A percentile compares a stretch with the other conserved stretches of the same genome.
Conservation (phyloP, 2,329 filamentous ascomycete species). For the Calonectria pteridis region DNA sequence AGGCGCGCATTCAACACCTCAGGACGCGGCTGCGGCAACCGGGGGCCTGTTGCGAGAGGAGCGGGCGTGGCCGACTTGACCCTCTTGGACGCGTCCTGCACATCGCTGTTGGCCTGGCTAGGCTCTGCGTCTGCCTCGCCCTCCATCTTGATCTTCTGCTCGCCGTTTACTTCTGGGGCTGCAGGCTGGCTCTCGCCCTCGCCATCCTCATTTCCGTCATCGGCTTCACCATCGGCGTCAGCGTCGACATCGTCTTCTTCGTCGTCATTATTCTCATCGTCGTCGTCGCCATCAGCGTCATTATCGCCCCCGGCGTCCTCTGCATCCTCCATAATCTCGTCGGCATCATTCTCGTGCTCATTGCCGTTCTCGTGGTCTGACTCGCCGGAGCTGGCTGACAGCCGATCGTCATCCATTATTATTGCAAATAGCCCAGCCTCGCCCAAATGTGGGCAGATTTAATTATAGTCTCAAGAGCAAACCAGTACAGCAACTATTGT, state of each 20-base stretch:
- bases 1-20: slow-evolving; percentile 83
- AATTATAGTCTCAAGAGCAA: not conserved
- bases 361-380: slow-evolving; percentile 49
- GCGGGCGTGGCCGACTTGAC: slow-evolving; percentile 47
- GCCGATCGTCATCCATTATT: slow-evolving; percentile 39
- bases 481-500: not conserved
- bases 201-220: slow-evolving; percentile 44
- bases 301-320: slow-evolving; percentile 56
- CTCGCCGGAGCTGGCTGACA: slow-evolving; percentile 40
- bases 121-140: slow-evolving; percentile 31
- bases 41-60: slow-evolving; percentile 33
- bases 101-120: slow-evolving; percentile 53
- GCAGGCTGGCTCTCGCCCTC: slow-evolving; percentile 47
- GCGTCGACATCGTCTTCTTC: slow-evolving; percentile 55
- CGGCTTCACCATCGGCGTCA: slow-evolving; percentile 51
- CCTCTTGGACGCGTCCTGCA: slow-evolving; percentile 32
- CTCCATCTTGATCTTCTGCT: slow-evolving; percentile 53
- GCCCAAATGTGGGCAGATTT: not conserved
- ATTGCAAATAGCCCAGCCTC: slow-evolving; percentile 23
- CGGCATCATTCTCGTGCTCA: slow-evolving; percentile 58
- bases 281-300: slow-evolving; percentile 50
- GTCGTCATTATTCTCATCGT: slow-evolving; percentile 51
- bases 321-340: slow-evolving; percentile 69
- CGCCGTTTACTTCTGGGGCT: slow-evolving; percentile 42
- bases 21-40: slow-evolving; percentile 74